Evolutionary conservation across 73 alveolate species (phyloP), one percentile per base, ranked within the genome.

Genomic region (Symbiodinium pilosum): DNA sequence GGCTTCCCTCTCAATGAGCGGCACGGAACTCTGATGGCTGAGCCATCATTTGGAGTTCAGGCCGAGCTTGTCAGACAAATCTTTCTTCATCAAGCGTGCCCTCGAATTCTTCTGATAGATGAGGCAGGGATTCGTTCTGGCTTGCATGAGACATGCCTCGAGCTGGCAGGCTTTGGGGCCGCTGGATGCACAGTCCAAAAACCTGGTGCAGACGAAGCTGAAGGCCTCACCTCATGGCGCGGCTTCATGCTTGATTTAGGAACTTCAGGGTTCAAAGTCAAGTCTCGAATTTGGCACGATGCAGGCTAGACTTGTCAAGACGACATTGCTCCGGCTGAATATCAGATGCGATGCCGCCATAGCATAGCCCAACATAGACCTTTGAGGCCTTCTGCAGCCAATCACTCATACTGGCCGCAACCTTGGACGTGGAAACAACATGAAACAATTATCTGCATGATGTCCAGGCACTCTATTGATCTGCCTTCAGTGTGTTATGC

Each of bases 171-270:
- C 81, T 26, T 38, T 64, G 20, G 81, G 81, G 12, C 81, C 81
- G 38, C 81, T 64, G 81, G 81, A 64, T 38, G 81, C 81, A 20
- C 81, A 64, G 81, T 64, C 81, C 81, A 64, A 64, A 28, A n/a
- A 1, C 38, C 34, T 64, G 81, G 81, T 64, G 30, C 81, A 64
- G 14, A 64, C 38, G 38, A 64, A 64, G 81, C 34, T 64, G 81
- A 64, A 64, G 81, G 81, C 81, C n/a, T n/a, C n/a, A n/a, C n/a
- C n/a, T n/a, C n/a, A n/a, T n/a, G n/a, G n/a, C n/a, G n/a, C n/a
- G n/a, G n/a, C n/a, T n/a, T n/a, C n/a, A n/a, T n/a, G n/a, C n/a
- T n/a, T n/a, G n/a, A n/a, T n/a, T n/a, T n/a, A n/a, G n/a, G n/a
- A n/a, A n/a, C n/a, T n/a, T n/a, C n/a, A n/a, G n/a, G n/a, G n/a